These are phyloP conservation scores for Cyclotella sp. DNA, from an alignment of 108 stramenopile species.

Conservation along the genomic window DNA sequence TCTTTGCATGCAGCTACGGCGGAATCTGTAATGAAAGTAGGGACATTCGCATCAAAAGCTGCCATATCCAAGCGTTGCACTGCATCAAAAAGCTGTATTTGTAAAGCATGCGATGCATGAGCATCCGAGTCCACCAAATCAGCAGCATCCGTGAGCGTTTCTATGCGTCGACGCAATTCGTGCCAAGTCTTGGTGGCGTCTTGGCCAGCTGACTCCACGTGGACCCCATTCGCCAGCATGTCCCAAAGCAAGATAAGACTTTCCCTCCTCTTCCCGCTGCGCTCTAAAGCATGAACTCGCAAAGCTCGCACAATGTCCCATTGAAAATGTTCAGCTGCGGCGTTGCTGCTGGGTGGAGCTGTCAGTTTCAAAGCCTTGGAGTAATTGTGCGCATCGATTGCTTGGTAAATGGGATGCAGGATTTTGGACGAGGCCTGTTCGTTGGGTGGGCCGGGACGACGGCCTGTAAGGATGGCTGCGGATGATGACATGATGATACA, in stretches of 20 bases:
- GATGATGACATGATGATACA: too few relatives aligned
- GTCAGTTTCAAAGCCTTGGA: slow-evolving; percentile 73
- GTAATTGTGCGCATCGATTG: slow-evolving; percentile 72
- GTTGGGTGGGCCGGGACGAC: slow-evolving; percentile 21
- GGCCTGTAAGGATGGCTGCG: not conserved
- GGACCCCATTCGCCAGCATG: slow-evolving; percentile 35
- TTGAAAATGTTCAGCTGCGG: slow-evolving; percentile 30
- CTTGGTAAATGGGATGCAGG: slow-evolving; percentile 74
- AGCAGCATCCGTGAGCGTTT: slow-evolving; percentile 14
- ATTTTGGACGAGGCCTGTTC: slow-evolving; percentile 6
- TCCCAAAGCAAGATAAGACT: slow-evolving; percentile 56
- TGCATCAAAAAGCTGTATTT: slow-evolving; percentile 24
- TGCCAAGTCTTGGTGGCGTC: not conserved
- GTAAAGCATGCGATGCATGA: not conserved
- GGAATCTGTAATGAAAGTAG: not conserved
- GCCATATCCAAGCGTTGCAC: slow-evolving; percentile 28
- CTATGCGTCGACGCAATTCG: slow-evolving; percentile 18
- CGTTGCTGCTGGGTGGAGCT: slow-evolving; percentile 22
- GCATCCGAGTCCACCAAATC: slow-evolving; percentile 11
- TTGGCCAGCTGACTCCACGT: not conserved
- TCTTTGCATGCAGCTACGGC: not conserved
- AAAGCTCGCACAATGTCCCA: slow-evolving; percentile 66
- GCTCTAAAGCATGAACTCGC: slow-evolving; percentile 65
- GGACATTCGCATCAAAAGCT: slow-evolving; percentile 4
- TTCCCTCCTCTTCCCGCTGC: slow-evolving; percentile 60